These are phyloP conservation scores for Ceratocystis ficicola DNA, from an alignment of 2,329 filamentous ascomycete species.

Conservation along the genomic window DNA sequence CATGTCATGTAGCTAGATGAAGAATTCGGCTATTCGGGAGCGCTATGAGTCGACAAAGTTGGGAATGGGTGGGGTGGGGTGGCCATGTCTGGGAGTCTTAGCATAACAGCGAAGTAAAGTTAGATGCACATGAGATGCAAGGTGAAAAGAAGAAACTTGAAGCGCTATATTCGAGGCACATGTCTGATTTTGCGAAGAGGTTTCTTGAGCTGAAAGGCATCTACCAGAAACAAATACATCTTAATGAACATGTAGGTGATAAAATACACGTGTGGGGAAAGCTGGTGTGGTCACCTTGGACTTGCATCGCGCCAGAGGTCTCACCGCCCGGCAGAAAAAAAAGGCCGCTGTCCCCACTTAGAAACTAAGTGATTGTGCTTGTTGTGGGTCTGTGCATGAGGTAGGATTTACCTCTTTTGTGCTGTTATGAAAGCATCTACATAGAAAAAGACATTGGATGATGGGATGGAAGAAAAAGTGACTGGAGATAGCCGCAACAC, in stretches of 20 bases:
- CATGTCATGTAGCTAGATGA: neutral
- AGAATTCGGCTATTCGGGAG: neutral
- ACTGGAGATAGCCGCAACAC: neutral
- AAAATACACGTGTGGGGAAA: neutral
- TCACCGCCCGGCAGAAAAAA: conserved; percentile 9
- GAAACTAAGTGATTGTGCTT: neutral
- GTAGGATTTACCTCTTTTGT: conserved; percentile 3
- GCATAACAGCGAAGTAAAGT: neutral
- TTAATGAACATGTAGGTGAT: neutral
- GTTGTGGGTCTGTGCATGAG: neutral
- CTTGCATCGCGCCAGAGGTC: neutral
- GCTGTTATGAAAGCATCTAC: neutral
- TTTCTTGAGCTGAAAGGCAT: too few relatives aligned
- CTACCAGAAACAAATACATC: neutral
- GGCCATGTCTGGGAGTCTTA: neutral
- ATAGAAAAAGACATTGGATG: neutral
- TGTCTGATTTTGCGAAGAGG: too few relatives aligned
- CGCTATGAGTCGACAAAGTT: neutral
- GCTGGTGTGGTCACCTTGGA: neutral
- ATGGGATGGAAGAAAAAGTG: neutral
- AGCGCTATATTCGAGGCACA: neutral
- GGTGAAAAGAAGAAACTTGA: neutral
- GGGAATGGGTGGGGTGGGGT: neutral
- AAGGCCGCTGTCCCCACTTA: neutral
- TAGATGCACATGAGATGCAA: neutral